Base-by-base conservation (phyloP, 2,329 filamentous ascomycete species). In the Colletotrichum sp. region DNA sequence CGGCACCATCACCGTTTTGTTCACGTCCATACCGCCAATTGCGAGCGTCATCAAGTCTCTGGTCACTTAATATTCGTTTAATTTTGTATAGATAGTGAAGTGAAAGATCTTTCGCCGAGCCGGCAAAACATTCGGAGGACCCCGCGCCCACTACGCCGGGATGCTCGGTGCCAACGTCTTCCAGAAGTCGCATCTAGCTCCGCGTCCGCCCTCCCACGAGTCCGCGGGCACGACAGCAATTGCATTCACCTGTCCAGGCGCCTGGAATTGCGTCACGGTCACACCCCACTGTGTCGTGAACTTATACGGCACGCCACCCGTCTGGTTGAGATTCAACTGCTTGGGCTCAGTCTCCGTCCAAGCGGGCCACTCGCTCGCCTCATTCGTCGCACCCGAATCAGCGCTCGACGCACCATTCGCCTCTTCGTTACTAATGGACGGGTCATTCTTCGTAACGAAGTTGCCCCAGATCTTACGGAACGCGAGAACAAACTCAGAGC, bases 21-120 rank as follows among this genome's bases (percentile, higher is more conserved):
- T 92, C 78, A 92, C 90, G 3, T 90, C 90, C 1, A 88, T 92
- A 48, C 90, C 90, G 13, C 86, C 88, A 1, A 86, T 92, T 34
- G 88, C 88, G 0, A 84, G 82, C 13, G 83, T 88, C 4, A 84
- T 92, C 22, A 83, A 86, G 68, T 85, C 86, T 2, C 81, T 90
- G 26, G 90, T 90, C 6, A 67, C 64, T 4, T 76, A 60, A 69
- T 36, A 0, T 59, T 59, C 1, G 0, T 0, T 18, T 4, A 26
- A 59, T 0, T 52, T 52, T 52, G n/a, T 52, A 52, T n/a, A 8
- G 0, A 52, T 0, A 1, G 44, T 22, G 44, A 52, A 52, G n/a
- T 0, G n/a, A 52, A 52, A 24, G 9, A 22, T 1, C 18, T 5
- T 44, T 16, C 34, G 34, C 34, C 34, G 34, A 13, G 34, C 34